Conservation (phyloP, 2,329 filamentous ascomycete genomes). For the Penicillium sp. region DNA sequence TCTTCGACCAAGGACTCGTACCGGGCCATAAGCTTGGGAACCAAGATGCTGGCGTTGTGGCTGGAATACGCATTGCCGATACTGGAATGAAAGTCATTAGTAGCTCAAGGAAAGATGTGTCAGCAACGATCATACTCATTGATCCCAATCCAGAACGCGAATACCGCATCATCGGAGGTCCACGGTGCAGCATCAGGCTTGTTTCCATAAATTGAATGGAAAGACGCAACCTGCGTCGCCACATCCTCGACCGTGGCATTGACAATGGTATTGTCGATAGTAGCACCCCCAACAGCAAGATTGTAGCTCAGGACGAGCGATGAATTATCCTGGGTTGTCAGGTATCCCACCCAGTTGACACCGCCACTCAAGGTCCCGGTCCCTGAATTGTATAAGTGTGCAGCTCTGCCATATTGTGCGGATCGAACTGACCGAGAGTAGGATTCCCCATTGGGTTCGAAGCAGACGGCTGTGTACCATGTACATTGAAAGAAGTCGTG, state of each 20-base stretch:
- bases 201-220: slow-evolving; percentile 38
- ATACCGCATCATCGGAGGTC: slow-evolving; percentile 24
- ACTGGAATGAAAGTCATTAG: slow-evolving; percentile 5
- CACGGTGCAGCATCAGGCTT: slow-evolving; percentile 27
- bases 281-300: slow-evolving; percentile 52
- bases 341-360: slow-evolving; percentile 50
- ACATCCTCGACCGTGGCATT: slow-evolving; percentile 50
- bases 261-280: slow-evolving; percentile 50
- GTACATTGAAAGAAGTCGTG: slow-evolving; percentile 55
- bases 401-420: slow-evolving; percentile 26
- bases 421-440: slow-evolving; percentile 22
- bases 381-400: slow-evolving; percentile 31
- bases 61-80: slow-evolving; percentile 29
- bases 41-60: slow-evolving; percentile 25
- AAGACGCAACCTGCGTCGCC: slow-evolving; percentile 44
- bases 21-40: slow-evolving; percentile 39
- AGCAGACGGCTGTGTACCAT: slow-evolving; percentile 47
- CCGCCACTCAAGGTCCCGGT: slow-evolving; percentile 49
- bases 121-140: slow-evolving; percentile 25
- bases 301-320: slow-evolving; percentile 50
- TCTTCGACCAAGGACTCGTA: slow-evolving; percentile 44
- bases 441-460: slow-evolving; percentile 60
- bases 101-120: not conserved
- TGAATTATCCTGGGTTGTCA: slow-evolving; percentile 47
- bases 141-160: slow-evolving; percentile 34